Evolutionary conservation across 148 eudicot genomes (phyloP).

Genomic region (Euryodendron excelsum): DNA sequence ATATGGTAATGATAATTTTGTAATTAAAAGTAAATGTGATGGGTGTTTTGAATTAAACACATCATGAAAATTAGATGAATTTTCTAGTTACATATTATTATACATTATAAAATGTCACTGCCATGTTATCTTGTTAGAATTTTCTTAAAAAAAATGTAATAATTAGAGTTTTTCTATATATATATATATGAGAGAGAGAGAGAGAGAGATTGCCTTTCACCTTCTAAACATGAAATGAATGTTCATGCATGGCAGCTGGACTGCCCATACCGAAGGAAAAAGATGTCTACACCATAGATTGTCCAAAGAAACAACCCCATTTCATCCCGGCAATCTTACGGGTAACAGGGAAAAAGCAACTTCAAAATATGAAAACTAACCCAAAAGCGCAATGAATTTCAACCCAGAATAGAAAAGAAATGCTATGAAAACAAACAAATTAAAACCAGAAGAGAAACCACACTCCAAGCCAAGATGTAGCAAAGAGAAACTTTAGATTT

Average conservation of each 20-base stretch:
- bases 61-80: too few relatives aligned
- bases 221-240: neutral
- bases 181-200: neutral
- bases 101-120: too few relatives aligned
- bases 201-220: neutral
- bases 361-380: neutral
- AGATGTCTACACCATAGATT: neutral
- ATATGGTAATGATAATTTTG: too few relatives aligned
- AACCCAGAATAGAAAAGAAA: slow-evolving; percentile 8
- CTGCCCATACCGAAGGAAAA: slow-evolving; percentile 1
- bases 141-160: too few relatives aligned
- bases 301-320: slow-evolving; percentile 22
- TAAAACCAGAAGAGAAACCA: neutral
- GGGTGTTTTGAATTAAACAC: too few relatives aligned
- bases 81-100: too few relatives aligned
- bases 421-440: neutral
- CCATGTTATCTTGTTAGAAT: too few relatives aligned
- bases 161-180: too few relatives aligned
- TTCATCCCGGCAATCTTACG: slow-evolving; percentile 12
- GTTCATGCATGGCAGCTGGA: slow-evolving; percentile 26
- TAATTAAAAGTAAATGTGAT: too few relatives aligned
- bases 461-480: too few relatives aligned
- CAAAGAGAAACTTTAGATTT: neutral
- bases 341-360: slow-evolving; percentile 12
- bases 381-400: slow-evolving; percentile 8